Base-by-base conservation (phyloP, 352 stramenopile species). In the Phytophthora podocarpi region DNA sequence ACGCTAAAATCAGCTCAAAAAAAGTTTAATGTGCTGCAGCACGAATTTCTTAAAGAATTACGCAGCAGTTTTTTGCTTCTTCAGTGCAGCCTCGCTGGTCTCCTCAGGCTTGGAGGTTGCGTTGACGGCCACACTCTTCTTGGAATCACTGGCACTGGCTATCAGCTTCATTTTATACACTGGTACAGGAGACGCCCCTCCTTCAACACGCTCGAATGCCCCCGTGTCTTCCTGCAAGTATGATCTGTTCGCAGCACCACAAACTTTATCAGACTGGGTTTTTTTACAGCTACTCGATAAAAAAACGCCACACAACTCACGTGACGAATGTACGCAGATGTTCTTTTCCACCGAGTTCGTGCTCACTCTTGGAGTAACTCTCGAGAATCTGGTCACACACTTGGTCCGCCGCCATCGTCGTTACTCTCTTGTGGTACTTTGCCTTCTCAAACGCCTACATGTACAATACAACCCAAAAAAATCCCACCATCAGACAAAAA, bases 361-460 rank as follows among this genome's bases (percentile, higher is more conserved):
- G 70, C 47, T 93, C 84, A 37, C 84, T 91, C 50, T 85, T 85
- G 32, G 81, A 72, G 54, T 79, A 95, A 35, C 79, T 76, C 21
- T 90, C 85, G 24, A 91, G 65, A 58, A 95, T 88, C 69, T 91
- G 79, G 54, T 88, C 65, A 24, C 79, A 72, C 23, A 90, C 68
- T 54, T 93, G 82, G 13, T 87, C 67, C 5, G 83, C 68, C 16
- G 72, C 91, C 47, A 90, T 73, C 4, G 64, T 70, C 20, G 78
- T 64, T 3, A 74, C 34, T 13, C 67, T 58, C 46, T 89, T 85
- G 52, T 81, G 68, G 42, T 90, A 82, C 20, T 87, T 83, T 28
- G 80, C 77, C 59, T 95, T 95, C 42, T 95, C 85, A 55, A 95
- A 95, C 7, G 76, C 82, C 76, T 89, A 57, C n/a, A n/a, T n/a